These are phyloP conservation scores for Rhododendron ovatum DNA, from an alignment of 148 eudicot species.

Conservation along the genomic window DNA sequence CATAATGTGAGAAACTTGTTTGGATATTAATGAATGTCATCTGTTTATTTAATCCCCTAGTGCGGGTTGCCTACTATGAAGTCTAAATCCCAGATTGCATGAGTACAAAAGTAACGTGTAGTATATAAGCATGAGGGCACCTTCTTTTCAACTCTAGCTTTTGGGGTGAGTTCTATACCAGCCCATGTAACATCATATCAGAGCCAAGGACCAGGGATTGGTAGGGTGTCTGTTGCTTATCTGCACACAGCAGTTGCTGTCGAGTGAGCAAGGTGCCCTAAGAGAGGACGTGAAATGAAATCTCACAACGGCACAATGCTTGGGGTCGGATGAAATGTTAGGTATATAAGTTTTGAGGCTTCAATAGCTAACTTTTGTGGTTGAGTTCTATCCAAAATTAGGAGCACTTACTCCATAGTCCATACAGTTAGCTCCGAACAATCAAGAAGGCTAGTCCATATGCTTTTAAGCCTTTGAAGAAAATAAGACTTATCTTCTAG, in stretches of 20 bases:
- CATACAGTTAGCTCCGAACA: neutral
- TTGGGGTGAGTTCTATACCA: neutral
- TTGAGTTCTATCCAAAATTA: neutral
- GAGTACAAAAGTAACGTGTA: neutral
- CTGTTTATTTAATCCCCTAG: neutral
- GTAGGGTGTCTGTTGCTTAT: neutral
- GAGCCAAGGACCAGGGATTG: neutral
- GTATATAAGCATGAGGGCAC: neutral
- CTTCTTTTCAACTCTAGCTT: neutral
- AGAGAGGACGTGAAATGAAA: neutral
- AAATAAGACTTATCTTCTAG: neutral
- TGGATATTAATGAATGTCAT: neutral
- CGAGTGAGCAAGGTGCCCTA: neutral
- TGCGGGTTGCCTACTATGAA: neutral
- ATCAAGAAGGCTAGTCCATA: neutral
- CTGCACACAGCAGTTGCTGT: neutral
- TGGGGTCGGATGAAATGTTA: neutral
- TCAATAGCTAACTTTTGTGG: neutral
- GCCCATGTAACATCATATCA: neutral
- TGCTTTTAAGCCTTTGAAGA: neutral
- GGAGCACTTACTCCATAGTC: neutral
- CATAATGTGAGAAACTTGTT: neutral
- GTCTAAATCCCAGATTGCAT: neutral
- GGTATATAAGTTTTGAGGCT: neutral
- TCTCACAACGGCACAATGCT: neutral